These are phyloP conservation scores for Colletotrichum liaoningense DNA, from an alignment of 2,329 filamentous ascomycete species.

Conservation along the genomic window DNA sequence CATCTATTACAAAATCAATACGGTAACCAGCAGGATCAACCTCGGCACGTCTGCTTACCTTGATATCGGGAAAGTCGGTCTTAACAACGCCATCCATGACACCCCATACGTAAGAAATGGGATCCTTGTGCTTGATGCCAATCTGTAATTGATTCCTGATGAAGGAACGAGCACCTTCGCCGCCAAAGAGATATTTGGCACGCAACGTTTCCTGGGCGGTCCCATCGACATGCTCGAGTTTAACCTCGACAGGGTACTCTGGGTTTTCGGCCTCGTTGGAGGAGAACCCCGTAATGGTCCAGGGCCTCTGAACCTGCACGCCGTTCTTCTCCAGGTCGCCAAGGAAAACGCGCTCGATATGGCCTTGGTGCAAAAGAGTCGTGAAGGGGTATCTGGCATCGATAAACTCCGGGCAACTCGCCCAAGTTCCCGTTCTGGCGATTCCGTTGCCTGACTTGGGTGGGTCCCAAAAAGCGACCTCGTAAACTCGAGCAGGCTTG, in stretches of 20 bases:
- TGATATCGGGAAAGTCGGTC: conserved; percentile 83
- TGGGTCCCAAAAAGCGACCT: conserved; percentile 80
- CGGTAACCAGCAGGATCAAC: background rate
- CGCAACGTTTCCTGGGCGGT: conserved; percentile 73
- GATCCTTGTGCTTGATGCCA: conserved; percentile 76
- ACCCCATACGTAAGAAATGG: conserved; percentile 78
- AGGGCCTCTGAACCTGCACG: conserved; percentile 71
- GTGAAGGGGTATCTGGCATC: conserved; percentile 79
- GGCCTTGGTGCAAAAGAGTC: conserved; percentile 76
- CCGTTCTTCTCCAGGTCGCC: conserved; percentile 72
- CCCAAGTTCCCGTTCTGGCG: conserved; percentile 79
- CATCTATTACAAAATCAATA: conserved; percentile 56
- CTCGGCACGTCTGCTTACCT: conserved; percentile 54
- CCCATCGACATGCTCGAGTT: conserved; percentile 81
- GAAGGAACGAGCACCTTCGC: conserved; percentile 76
- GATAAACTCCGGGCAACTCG: conserved; percentile 87
- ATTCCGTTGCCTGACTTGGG: conserved; percentile 67
- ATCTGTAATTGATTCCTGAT: conserved; percentile 75
- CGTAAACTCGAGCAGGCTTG: conserved; percentile 86
- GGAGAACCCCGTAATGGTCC: conserved; percentile 71
- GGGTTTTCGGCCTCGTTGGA: conserved; percentile 66
- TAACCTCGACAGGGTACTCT: conserved; percentile 84
- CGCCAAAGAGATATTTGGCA: conserved; percentile 78
- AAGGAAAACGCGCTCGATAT: conserved; percentile 78
- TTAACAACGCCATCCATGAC: conserved; percentile 80